Evolutionary conservation across 352 stramenopile genomes (phyloP).

Genomic region (Globisporangium barbulae): DNA sequence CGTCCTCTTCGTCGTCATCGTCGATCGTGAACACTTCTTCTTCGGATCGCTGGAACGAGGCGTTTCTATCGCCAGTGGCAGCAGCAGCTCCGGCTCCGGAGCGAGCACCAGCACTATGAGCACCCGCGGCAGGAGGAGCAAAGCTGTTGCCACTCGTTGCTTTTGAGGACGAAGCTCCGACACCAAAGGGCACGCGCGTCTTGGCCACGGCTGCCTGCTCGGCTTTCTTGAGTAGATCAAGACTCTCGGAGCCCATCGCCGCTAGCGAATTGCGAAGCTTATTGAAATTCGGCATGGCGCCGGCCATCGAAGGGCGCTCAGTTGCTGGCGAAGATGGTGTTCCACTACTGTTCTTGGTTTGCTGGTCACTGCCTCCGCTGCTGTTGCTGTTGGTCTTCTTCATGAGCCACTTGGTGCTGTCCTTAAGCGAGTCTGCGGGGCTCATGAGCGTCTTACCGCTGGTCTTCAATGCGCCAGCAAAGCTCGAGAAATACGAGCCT

Average conservation of each 20-base stretch:
- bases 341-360: conserved; percentile 12
- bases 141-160: not conserved
- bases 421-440: conserved; percentile 48
- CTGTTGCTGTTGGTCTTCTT: conserved; percentile 47
- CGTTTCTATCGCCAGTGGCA: conserved; percentile 18
- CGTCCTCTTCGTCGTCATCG: conserved; percentile 69
- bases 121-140: not conserved
- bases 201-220: conserved; percentile 57
- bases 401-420: conserved; percentile 74
- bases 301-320: conserved; percentile 7
- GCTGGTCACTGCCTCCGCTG: conserved; percentile 20
- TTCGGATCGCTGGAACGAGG: conserved; percentile 54
- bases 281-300: conserved; percentile 40
- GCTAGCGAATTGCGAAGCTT: conserved; percentile 59
- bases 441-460: conserved; percentile 67
- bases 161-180: conserved; percentile 16
- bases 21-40: conserved; percentile 85
- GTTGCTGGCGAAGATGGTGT: conserved; percentile 6
- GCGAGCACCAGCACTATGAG: not conserved
- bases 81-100: not conserved
- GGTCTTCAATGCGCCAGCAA: conserved; percentile 64
- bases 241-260: conserved; percentile 62
- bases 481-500: conserved; percentile 66
- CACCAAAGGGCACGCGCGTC: conserved; percentile 34
- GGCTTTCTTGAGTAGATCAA: conserved; percentile 77